Evolutionary conservation across 2,329 filamentous ascomycete genomes (phyloP).

Genomic region (Neospermospora avenae): DNA sequence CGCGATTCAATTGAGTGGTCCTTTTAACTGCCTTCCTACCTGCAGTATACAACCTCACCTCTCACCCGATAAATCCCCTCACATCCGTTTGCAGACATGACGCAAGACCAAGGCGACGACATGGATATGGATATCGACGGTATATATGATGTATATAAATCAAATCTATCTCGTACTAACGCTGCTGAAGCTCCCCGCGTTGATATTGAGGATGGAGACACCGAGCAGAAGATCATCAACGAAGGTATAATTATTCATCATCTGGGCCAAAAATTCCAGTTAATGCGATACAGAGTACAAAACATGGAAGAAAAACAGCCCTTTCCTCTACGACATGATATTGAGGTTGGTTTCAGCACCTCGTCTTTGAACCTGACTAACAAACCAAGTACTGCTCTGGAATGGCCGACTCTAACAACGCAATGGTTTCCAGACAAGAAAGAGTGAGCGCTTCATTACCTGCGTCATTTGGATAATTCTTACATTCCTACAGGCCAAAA

Average conservation of each 20-base stretch:
- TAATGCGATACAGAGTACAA: constrained; percentile 73
- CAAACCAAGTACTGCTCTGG: constrained; percentile 70
- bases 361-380: constrained; percentile 17
- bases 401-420: constrained; percentile 95
- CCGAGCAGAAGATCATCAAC: constrained; percentile 86
- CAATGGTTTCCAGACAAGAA: constrained; percentile 98
- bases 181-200: constrained; percentile 48
- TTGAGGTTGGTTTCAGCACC: constrained; percentile 57
- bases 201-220: constrained; percentile 64
- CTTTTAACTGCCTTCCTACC: not conserved
- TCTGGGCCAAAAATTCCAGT: not conserved
- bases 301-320: constrained; percentile 99
- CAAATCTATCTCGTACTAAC: not conserved
- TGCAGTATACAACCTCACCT: not conserved
- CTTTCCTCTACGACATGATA: constrained; percentile 98
- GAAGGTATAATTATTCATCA: constrained; percentile 59
- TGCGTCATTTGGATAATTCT: not conserved
- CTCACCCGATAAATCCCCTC: not conserved
- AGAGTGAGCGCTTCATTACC: constrained; percentile 47
- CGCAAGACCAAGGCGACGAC: constrained; percentile 44
- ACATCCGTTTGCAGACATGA: constrained; percentile 38
- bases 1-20: not conserved
- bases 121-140: constrained; percentile 45
- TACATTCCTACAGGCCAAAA: constrained; percentile 50
- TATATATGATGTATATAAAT: not conserved